Percentiles rank a stretch among this genome's conserved stretches.
phyloP scores from a whole-genome alignment of 2,329 filamentous ascomycete species.

The Lasiodiplodia sp. region DNA sequence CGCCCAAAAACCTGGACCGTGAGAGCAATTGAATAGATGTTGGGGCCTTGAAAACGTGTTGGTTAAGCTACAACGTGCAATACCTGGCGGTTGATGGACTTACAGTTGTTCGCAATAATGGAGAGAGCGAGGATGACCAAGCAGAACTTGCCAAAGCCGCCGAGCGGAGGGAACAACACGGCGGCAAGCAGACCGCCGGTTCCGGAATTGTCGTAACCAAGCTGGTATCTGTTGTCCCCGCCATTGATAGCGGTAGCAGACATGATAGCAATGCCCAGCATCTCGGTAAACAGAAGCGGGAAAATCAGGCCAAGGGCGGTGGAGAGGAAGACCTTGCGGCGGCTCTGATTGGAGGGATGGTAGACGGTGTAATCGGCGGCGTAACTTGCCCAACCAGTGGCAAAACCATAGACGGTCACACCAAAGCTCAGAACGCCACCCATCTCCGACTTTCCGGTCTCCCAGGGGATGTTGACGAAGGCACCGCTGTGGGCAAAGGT shows the following conservation, averaged over 20 bases:
- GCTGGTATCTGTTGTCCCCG: constrained; percentile 61
- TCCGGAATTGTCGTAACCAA: constrained; percentile 63
- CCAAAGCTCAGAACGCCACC: constrained; percentile 70
- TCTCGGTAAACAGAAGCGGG: constrained; percentile 75
- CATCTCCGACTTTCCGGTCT: constrained; percentile 64
- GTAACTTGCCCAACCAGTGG: constrained; percentile 76
- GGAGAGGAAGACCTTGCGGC: constrained; percentile 70
- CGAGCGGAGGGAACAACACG: constrained; percentile 68
- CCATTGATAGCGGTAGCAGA: constrained; percentile 66
- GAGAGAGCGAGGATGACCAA: constrained; percentile 70
- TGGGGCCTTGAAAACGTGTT: constrained; percentile 54
- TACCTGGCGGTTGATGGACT: background rate
- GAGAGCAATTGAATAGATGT: constrained; percentile 71
- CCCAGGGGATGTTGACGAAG: constrained; percentile 69
- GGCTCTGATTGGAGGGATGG: constrained; percentile 68
- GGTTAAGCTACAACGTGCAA: background rate
- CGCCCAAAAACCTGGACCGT: constrained; percentile 70
- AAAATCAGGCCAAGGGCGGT: constrained; percentile 74
- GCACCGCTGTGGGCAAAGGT: constrained; percentile 71
- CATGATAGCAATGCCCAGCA: constrained; percentile 74
- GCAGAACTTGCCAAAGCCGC: constrained; percentile 76
- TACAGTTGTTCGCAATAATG: constrained; percentile 70
- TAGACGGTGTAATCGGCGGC: constrained; percentile 84
- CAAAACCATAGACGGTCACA: constrained; percentile 71
- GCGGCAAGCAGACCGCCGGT: constrained; percentile 73